phyloP scores from a whole-genome alignment of 163 green algal species.

The Chlamydomonas reinhardtii region DNA sequence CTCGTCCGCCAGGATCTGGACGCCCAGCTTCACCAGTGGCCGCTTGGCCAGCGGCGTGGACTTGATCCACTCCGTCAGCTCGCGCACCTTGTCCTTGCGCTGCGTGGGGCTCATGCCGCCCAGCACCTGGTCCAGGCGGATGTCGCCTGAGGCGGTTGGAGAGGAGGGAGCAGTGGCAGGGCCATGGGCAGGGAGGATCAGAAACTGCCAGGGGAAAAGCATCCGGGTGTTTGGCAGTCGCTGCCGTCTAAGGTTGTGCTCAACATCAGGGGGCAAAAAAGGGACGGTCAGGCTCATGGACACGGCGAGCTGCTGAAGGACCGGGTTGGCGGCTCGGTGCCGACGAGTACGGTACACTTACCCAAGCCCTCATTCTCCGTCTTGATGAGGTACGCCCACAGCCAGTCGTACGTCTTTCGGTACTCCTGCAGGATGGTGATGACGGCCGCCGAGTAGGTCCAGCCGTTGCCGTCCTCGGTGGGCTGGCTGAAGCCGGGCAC shows the following conservation, averaged over 20 bases:
- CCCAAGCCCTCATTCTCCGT: constrained; percentile 37
- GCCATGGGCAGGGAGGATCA: neutral
- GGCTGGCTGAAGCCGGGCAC: constrained; percentile 81
- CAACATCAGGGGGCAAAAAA: too few species aligned
- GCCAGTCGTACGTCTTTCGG: constrained; percentile 58
- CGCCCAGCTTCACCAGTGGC: constrained; percentile 81
- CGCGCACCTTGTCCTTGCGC: constrained; percentile 31
- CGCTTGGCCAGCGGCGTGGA: constrained; percentile 71
- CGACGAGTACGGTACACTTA: neutral
- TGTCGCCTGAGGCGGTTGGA: constrained; percentile 16
- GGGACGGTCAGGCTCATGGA: too few species aligned
- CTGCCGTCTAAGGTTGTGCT: too few species aligned
- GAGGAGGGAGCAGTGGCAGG: neutral
- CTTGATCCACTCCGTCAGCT: constrained; percentile 56
- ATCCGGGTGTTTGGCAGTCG: too few species aligned
- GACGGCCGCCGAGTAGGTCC: constrained; percentile 74
- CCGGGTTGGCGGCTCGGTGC: too few species aligned
- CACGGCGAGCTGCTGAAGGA: neutral
- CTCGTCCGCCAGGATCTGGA: constrained; percentile 76
- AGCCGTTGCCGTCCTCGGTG: constrained; percentile 66
- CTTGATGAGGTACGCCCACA: constrained; percentile 62
- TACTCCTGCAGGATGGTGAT: constrained; percentile 59
- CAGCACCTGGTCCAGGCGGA: constrained; percentile 25
- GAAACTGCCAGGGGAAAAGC: too few species aligned
- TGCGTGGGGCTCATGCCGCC: constrained; percentile 3